A percentile compares a stretch with the other conserved stretches of the same genome.
These are phyloP conservation scores for Neltuma alba DNA, from an alignment of 306 rosid species.

Conservation along the genomic window DNA sequence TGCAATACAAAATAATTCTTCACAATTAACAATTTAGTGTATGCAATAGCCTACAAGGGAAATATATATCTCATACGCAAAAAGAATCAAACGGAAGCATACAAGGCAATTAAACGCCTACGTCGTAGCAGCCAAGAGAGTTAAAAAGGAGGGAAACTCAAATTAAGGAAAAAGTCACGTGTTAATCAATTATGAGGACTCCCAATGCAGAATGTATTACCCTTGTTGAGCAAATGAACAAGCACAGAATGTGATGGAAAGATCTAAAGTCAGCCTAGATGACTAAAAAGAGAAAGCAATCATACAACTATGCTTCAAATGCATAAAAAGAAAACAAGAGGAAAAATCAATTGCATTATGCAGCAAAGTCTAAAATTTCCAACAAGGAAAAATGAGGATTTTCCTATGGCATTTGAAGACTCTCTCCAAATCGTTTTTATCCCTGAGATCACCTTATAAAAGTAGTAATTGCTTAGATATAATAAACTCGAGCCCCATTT, in stretches of 20 bases:
- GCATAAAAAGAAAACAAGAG: background rate
- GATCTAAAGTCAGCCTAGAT: constrained; percentile 48
- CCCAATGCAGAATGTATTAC: constrained; percentile 15
- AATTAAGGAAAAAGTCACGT: background rate
- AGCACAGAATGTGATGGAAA: constrained; percentile 24
- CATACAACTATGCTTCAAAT: background rate
- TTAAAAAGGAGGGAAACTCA: background rate
- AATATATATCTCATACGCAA: no score
- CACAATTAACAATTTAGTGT: no score
- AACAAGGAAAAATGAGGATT: constrained; percentile 11
- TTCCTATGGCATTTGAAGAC: constrained; percentile 25
- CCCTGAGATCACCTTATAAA: no score
- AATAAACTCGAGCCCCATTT: no score
- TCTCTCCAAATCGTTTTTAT: no score
- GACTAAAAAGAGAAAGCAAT: constrained; percentile 25
- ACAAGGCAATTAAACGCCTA: no score
- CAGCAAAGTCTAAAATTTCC: constrained; percentile 30
- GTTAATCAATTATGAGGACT: constrained; percentile 9
- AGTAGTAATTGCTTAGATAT: no score
- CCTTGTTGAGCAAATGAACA: background rate
- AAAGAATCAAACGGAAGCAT: no score
- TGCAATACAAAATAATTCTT: no score
- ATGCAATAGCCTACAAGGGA: no score
- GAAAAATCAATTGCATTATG: constrained; percentile 20
- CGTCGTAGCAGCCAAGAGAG: constrained; percentile 11